Conservation (phyloP, 2,329 filamentous ascomycete genomes). For the Colletotrichum tamarilloi region DNA sequence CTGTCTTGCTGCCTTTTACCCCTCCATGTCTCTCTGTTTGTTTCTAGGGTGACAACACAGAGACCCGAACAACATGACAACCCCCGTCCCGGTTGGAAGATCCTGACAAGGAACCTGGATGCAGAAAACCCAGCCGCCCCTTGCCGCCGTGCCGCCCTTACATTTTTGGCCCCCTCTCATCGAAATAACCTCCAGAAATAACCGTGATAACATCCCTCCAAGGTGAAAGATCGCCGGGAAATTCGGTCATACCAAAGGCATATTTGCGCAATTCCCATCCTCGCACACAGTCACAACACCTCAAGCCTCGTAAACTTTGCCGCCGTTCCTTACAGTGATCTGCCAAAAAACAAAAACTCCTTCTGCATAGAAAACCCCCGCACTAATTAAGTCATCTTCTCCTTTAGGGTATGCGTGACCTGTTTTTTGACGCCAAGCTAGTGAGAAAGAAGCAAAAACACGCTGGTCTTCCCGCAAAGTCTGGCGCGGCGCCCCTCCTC, state of each 20-base stretch:
- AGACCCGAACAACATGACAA: neutral
- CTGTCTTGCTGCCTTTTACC: neutral
- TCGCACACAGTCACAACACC: neutral
- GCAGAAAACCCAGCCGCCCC: neutral
- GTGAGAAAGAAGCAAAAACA: neutral
- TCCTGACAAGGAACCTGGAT: neutral
- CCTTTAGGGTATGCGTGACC: constrained; percentile 5
- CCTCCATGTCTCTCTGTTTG: neutral
- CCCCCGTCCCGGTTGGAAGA: neutral
- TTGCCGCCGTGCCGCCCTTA: neutral
- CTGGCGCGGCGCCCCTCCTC: neutral
- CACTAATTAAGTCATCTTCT: neutral
- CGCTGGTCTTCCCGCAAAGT: constrained; percentile 16
- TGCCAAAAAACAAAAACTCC: neutral
- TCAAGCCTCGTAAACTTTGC: neutral
- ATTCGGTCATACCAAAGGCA: constrained; percentile 16
- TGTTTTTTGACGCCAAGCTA: constrained; percentile 20
- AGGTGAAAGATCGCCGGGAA: constrained; percentile 15
- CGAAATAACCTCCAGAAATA: neutral
- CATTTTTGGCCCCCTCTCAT: neutral
- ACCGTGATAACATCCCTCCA: neutral
- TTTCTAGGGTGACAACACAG: neutral
- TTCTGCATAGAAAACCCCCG: neutral
- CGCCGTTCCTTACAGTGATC: constrained; percentile 22
- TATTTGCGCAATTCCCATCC: constrained; percentile 26